These are phyloP conservation scores for Clathrospora elynae DNA, from an alignment of 2,329 filamentous ascomycete species.

Conservation along the genomic window DNA sequence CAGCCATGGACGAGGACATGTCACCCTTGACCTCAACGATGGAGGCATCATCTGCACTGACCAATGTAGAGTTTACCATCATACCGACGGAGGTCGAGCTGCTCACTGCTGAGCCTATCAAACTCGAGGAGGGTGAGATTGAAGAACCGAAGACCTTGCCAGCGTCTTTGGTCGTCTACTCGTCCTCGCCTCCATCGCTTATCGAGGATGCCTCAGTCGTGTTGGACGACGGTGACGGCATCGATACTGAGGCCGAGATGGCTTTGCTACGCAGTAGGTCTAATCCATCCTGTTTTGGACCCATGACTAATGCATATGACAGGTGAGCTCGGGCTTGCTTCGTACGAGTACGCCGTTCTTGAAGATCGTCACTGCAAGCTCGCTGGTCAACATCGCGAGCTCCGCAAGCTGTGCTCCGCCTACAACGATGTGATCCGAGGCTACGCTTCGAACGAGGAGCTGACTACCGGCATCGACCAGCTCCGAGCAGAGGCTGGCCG, in stretches of 20 bases:
- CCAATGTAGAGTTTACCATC: too few species aligned
- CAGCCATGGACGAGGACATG: conserved; percentile 1
- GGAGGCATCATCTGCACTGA: too few species aligned
- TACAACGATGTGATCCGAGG: conserved; percentile 21
- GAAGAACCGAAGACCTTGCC: neutral
- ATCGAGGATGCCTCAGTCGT: conserved; percentile 1
- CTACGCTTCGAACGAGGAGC: conserved; percentile 3
- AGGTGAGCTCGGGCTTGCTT: conserved; percentile 20
- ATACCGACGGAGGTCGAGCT: neutral
- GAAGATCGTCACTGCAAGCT: conserved; percentile 18
- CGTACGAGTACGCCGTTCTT: conserved; percentile 14
- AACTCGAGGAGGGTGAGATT: conserved; percentile 6
- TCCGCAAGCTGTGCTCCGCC: conserved; percentile 13
- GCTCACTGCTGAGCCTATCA: neutral
- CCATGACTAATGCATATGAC: neutral
- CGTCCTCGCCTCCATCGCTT: conserved; percentile 9
- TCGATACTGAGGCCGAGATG: neutral
- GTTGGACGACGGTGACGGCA: neutral
- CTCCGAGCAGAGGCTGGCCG: conserved; percentile 20
- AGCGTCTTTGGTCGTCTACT: neutral
- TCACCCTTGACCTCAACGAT: neutral
- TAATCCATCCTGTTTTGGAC: neutral
- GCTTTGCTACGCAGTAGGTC: conserved; percentile 9
- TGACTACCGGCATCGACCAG: conserved; percentile 14
- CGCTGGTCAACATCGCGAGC: conserved; percentile 12